A percentile compares a stretch with the other conserved stretches of the same genome.
Evolutionary conservation across 148 eudicot genomes (phyloP).

Genomic region (Dysphania ambrosioides): DNA sequence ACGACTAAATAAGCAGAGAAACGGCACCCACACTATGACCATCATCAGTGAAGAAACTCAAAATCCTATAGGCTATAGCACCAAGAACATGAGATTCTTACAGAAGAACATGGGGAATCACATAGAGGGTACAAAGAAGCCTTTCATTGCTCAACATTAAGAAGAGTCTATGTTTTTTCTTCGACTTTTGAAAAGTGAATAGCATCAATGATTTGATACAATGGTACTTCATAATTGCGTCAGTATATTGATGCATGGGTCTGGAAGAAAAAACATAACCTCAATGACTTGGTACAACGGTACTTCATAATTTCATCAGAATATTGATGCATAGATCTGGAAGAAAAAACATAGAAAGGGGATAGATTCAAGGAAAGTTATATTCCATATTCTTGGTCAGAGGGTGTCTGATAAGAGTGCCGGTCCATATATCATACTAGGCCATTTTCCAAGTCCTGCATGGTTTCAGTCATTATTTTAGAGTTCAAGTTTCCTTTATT

Average conservation of each 20-base stretch:
- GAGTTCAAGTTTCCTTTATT: not conserved
- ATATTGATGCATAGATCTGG: not conserved
- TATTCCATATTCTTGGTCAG: not conserved
- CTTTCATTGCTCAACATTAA: not conserved
- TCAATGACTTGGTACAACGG: too few relatives aligned
- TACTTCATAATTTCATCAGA: too few relatives aligned
- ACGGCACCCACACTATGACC: too few relatives aligned
- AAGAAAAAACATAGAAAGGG: not conserved
- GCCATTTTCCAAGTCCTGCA: not conserved
- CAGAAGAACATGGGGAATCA: not conserved
- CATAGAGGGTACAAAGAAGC: not conserved
- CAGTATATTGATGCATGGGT: too few relatives aligned
- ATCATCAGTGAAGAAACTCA: not conserved
- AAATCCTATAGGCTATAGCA: not conserved
- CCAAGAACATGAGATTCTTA: not conserved
- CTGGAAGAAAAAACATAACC: too few relatives aligned
- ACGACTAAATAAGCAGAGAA: too few relatives aligned
- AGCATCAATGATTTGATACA: not conserved
- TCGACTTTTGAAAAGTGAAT: not conserved
- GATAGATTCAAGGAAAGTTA: not conserved
- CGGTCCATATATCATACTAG: not conserved
- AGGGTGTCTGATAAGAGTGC: too few relatives aligned
- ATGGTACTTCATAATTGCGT: not conserved
- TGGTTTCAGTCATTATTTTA: not conserved
- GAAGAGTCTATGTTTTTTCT: not conserved